Percentiles rank a stretch among this genome's conserved stretches.
Conservation (phyloP, 2,329 filamentous ascomycete genomes). For the Rhytidhysteron rufulum region DNA sequence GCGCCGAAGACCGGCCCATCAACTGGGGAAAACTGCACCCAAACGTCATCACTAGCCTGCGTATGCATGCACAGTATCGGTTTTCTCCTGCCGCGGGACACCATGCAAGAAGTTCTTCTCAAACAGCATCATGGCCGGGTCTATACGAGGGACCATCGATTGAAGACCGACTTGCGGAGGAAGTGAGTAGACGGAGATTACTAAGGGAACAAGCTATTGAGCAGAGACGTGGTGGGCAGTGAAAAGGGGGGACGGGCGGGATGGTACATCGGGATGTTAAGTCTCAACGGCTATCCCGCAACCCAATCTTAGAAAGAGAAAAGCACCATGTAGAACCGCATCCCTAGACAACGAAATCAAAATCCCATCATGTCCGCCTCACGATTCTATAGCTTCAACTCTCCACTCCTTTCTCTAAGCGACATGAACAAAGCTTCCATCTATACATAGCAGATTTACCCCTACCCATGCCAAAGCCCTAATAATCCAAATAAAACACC, state of each 20-base stretch:
- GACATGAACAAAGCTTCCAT: too few species aligned
- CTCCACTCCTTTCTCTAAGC: too few species aligned
- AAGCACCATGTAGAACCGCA: too few species aligned
- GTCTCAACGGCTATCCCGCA: too few species aligned
- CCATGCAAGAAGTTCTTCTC: neutral
- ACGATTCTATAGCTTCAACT: too few species aligned
- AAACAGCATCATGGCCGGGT: neutral
- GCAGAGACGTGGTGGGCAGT: neutral
- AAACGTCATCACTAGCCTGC: neutral
- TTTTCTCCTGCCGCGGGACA: neutral
- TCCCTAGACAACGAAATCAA: too few species aligned
- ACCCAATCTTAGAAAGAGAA: too few species aligned
- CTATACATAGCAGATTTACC: too few species aligned
- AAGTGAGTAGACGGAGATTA: neutral
- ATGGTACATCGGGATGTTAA: neutral
- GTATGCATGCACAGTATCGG: neutral
- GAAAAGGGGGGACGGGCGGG: neutral
- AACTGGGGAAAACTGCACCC: neutral
- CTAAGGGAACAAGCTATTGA: neutral
- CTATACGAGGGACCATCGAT: neutral
- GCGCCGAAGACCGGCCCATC: neutral
- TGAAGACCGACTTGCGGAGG: neutral
- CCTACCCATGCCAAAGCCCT: too few species aligned
- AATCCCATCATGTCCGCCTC: too few species aligned
- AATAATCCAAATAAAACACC: too few species aligned